Conservation (phyloP, 2,329 filamentous ascomycete species). For the Calonectria pteridis region DNA sequence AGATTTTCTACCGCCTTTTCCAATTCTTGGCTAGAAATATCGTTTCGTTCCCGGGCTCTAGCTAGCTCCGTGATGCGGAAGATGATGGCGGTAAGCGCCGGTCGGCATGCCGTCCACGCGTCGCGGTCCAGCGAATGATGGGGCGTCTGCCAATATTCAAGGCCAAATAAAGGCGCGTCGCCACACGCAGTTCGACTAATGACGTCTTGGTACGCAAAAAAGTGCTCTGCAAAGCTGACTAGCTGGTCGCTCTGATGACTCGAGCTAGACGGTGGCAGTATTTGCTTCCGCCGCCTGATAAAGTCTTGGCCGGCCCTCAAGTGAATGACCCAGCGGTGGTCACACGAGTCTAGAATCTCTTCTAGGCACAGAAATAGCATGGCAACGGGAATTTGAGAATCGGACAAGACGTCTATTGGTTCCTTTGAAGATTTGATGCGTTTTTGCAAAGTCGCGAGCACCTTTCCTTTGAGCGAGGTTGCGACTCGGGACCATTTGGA, state of each 20-base stretch:
- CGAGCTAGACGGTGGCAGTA: conserved; percentile 31
- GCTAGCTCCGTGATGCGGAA: conserved; percentile 62
- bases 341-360: conserved; percentile 39
- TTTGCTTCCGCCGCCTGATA: conserved; percentile 52
- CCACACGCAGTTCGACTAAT: conserved; percentile 64
- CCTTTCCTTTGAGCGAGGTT: conserved; percentile 39
- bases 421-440: conserved; percentile 30
- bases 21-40: conserved; percentile 6
- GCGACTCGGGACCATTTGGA: conserved; percentile 30
- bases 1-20: conserved; percentile 12
- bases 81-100: conserved; percentile 58
- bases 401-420: conserved; percentile 30
- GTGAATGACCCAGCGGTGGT: conserved; percentile 59
- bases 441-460: not conserved
- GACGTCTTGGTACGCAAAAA: conserved; percentile 65
- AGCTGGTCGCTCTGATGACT: not conserved
- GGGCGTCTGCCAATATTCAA: conserved; percentile 58
- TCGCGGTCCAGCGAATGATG: conserved; percentile 40
- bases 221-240: conserved; percentile 54
- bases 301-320: conserved; percentile 61
- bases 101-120: conserved; percentile 63
- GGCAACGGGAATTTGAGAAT: conserved; percentile 36
- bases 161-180: conserved; percentile 59
- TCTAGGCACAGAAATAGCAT: conserved; percentile 44
- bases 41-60: conserved; percentile 39